Evolutionary conservation across 768 basidiomycete genomes (phyloP).

Genomic region (Pseudohyphozyma bogoriensis): DNA sequence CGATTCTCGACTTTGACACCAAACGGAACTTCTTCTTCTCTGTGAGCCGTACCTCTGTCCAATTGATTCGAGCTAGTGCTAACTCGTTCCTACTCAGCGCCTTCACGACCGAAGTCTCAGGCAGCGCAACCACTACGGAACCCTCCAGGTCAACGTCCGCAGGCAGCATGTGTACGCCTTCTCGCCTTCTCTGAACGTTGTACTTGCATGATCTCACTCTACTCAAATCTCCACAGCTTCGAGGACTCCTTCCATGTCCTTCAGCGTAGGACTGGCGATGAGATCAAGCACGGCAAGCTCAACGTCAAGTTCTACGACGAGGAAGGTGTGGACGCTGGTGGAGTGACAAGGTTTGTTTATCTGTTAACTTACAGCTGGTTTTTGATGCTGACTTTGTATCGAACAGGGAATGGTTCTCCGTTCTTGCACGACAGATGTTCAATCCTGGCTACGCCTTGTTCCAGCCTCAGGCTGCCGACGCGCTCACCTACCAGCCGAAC

Average conservation of each 20-base stretch:
- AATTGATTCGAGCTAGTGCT: not conserved
- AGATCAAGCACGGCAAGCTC: constrained; percentile 95
- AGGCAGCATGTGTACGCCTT: constrained; percentile 40
- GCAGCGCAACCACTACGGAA: constrained; percentile 57
- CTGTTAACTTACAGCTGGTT: not conserved
- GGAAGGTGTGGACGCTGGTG: constrained; percentile 96
- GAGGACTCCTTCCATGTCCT: constrained; percentile 94
- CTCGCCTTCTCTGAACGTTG: not conserved
- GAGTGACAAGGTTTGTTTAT: constrained; percentile 63
- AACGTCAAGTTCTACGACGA: constrained; percentile 89
- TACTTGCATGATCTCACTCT: not conserved
- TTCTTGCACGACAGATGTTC: constrained; percentile 96
- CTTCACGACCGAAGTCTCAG: constrained; percentile 69
- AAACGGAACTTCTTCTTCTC: constrained; percentile 50
- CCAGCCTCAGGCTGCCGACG: constrained; percentile 93
- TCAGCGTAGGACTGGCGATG: constrained; percentile 79
- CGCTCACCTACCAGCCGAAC: constrained; percentile 82
- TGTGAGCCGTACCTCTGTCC: not conserved
- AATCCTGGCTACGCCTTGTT: constrained; percentile 97
- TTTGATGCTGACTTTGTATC: not conserved
- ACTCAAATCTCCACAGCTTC: constrained; percentile 63
- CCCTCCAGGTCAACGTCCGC: constrained; percentile 79
- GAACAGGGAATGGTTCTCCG: constrained; percentile 81
- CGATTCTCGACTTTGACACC: constrained; percentile 99
- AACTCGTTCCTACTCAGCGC: constrained; percentile 70